Evolutionary conservation across 2,329 filamentous ascomycete genomes (phyloP).

Genomic region (Dothiorella sarmentorum): DNA sequence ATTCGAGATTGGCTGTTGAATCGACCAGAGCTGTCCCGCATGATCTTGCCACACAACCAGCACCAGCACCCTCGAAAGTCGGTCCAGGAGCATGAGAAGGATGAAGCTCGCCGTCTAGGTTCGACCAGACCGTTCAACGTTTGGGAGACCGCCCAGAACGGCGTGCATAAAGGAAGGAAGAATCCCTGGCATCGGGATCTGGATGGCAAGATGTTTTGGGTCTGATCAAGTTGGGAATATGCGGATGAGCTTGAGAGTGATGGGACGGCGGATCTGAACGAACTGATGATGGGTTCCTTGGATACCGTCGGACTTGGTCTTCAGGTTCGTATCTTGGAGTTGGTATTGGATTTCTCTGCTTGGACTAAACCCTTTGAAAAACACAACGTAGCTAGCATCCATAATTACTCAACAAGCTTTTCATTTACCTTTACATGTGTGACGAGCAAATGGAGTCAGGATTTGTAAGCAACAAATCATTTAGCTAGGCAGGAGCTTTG

Average conservation of each 20-base stretch:
- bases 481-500: too few relatives aligned
- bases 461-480: too few relatives aligned
- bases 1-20: slow-evolving; percentile 22
- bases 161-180: neutral
- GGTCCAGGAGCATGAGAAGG: neutral
- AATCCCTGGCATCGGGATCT: slow-evolving; percentile 27
- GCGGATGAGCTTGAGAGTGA: neutral
- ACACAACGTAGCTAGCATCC: too few relatives aligned
- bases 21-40: neutral
- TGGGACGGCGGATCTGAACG: neutral
- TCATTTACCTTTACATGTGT: neutral
- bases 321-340: too few relatives aligned
- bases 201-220: slow-evolving; percentile 29
- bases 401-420: too few relatives aligned
- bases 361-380: too few relatives aligned
- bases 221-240: neutral
- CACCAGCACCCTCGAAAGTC: neutral
- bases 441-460: too few relatives aligned
- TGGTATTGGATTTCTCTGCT: too few relatives aligned
- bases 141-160: neutral
- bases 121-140: neutral
- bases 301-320: neutral
- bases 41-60: neutral
- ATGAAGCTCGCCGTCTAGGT: neutral
- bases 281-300: neutral